Evolutionary conservation across 2,329 filamentous ascomycete species (phyloP).

Genomic region (Sporothrix variecibatus): DNA sequence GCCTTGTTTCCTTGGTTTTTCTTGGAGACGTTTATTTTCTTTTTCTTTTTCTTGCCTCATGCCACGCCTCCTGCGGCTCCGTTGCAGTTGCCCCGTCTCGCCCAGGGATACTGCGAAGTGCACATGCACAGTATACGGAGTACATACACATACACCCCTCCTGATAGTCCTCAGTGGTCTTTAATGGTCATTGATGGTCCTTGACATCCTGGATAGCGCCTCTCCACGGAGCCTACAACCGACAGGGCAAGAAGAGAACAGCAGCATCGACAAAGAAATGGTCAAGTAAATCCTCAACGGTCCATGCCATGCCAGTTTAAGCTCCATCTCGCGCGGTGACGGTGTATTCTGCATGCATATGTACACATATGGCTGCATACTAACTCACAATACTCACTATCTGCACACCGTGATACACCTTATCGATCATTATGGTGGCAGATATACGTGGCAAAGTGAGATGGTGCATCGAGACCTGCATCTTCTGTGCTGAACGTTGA

Average conservation of each 20-base stretch:
- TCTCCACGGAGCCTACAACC: not conserved
- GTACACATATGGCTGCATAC: not conserved
- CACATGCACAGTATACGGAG: no score
- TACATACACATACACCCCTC: no score
- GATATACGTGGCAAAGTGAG: not conserved
- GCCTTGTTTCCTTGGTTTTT: not conserved
- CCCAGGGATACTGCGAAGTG: not conserved
- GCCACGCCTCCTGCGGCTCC: not conserved
- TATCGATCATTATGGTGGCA: not conserved
- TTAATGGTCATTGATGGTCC: not conserved
- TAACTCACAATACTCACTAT: not conserved
- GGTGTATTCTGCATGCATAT: not conserved
- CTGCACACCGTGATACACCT: not conserved
- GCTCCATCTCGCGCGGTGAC: constrained; percentile 7
- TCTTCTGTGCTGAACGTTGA: not conserved
- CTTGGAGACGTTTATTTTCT: not conserved
- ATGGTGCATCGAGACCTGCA: not conserved
- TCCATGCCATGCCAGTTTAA: not conserved
- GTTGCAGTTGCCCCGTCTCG: not conserved
- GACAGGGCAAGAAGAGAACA: not conserved
- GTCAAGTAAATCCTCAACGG: not conserved
- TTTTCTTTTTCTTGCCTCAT: not conserved
- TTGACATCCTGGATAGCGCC: not conserved
- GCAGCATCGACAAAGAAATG: not conserved
- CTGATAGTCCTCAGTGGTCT: no score